Evolutionary conservation across 768 basidiomycete genomes (phyloP), one percentile per base, ranked within the genome.

Genomic region (Pleurotus eryngii): DNA sequence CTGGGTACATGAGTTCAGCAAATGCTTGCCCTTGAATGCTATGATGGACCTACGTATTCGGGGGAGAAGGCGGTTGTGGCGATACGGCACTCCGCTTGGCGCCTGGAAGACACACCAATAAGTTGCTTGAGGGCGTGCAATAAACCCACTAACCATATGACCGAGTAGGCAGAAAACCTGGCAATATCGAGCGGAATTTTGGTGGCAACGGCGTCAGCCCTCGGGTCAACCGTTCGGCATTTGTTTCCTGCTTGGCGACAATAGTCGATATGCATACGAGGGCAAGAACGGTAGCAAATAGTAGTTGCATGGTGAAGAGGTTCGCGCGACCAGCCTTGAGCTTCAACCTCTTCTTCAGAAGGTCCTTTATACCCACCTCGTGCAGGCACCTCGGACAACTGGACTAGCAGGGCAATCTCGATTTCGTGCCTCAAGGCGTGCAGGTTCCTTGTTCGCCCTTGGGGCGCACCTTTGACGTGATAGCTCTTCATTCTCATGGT

Each of bases 201-300:
- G 72, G 76, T 7, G 70, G 72, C 17, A 70, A 64, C 2, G 76
- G 74, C 24, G 76, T 71, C 22, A 80, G 68, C 8, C 78, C 78
- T 45, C 76, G 72, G 40, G 78, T 75, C 56, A 81, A 63, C 45
- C 79, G 71, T 58, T 78, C 69, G 17, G 67, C 75, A 59, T 79
- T 80, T 9, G 77, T 76, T 59, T 72, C 73, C 26, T 11, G 35
- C 20, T 9, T 39, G 14, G 24, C 37, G 11, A 18, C n/a, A 11
- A 15, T 20, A 24, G n/a, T 39, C 9, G 18, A 12, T 12, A 42
- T 11, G 20, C 12, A 54, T n/a, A 54, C 8, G 38, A 40, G 42
- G 15, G 37, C 27, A 39, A 54, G 51, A n/a, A 54, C 12, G 26
- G 49, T 30, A 24, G 18, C n/a, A 26, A 54, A 11, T 18, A 54